Conservation (phyloP, 768 basidiomycete species). For the Kwoniella heveanensis region DNA sequence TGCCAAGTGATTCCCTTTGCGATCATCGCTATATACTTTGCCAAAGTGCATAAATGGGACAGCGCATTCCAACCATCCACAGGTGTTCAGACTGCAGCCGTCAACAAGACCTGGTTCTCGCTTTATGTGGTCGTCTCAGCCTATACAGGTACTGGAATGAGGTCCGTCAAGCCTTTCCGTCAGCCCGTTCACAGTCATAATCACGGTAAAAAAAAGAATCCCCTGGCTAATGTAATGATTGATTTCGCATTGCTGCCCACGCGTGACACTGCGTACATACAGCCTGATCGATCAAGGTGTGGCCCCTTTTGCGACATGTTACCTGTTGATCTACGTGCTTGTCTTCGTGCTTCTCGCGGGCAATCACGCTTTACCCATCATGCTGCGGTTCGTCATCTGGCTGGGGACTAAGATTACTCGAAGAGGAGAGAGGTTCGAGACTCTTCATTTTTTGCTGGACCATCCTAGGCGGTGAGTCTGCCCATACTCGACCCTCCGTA, state of each 20-base stretch:
- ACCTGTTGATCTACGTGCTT: slow-evolving; percentile 42
- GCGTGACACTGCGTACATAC: too few species aligned
- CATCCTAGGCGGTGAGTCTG: slow-evolving; percentile 48
- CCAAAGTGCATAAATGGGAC: slow-evolving; percentile 33
- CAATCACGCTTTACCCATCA: slow-evolving; percentile 52
- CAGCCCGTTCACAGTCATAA: too few species aligned
- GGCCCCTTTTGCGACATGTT: slow-evolving; percentile 39
- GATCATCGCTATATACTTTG: slow-evolving; percentile 49
- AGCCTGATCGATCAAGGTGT: slow-evolving; percentile 47
- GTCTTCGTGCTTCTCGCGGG: slow-evolving; percentile 43
- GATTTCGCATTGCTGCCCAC: too few species aligned
- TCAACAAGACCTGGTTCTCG: slow-evolving; percentile 44
- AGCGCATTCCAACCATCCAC: slow-evolving; percentile 24
- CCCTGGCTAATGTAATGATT: too few species aligned
- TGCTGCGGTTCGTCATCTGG: slow-evolving; percentile 47
- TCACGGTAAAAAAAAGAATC: too few species aligned
- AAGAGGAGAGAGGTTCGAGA: slow-evolving; percentile 36
- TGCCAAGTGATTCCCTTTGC: slow-evolving; percentile 44
- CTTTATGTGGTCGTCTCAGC: slow-evolving; percentile 33
- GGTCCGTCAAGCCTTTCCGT: too few species aligned
- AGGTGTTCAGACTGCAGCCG: slow-evolving; percentile 32
- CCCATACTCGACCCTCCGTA: too few species aligned
- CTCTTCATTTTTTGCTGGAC: slow-evolving; percentile 51
- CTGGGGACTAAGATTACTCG: slow-evolving; percentile 42
- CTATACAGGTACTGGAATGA: slow-evolving; percentile 44